phyloP scores from a whole-genome alignment of 352 stramenopile species.

The Blastocystis sp. region DNA sequence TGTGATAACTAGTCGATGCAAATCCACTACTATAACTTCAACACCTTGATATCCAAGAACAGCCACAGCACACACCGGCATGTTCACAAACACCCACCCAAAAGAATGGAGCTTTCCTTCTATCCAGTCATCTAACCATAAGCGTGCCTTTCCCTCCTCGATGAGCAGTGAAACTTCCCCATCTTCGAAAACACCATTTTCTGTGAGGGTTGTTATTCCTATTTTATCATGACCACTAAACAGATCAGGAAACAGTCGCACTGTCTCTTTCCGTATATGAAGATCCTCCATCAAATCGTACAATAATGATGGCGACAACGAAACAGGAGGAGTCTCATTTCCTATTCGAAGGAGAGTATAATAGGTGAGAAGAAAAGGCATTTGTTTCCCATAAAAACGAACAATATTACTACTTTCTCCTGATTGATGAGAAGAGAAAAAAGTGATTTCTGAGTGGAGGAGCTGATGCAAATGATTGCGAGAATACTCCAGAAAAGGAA shows the following conservation, averaged over 20 bases:
- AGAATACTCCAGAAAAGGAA: neutral
- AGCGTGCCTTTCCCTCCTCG: too few species aligned
- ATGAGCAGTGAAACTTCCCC: too few species aligned
- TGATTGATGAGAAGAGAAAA: neutral
- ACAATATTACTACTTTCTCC: neutral
- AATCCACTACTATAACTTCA: neutral
- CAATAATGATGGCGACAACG: neutral
- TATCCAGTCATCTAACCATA: too few species aligned
- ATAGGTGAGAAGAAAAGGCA: neutral
- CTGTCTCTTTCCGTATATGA: neutral
- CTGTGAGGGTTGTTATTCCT: too few species aligned
- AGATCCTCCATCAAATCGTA: neutral
- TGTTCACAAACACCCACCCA: neutral
- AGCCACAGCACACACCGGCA: neutral
- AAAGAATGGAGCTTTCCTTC: neutral
- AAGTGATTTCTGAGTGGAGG: neutral
- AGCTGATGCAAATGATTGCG: neutral
- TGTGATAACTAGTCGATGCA: neutral
- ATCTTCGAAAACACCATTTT: too few species aligned
- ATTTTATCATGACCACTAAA: neutral
- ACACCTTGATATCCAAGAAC: neutral
- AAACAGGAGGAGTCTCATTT: neutral
- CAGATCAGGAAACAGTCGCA: neutral
- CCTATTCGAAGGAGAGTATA: neutral
- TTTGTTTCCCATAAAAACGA: neutral